Evolutionary conservation across 352 stramenopile species (phyloP).

Genomic region (Thalassiosira hispida): DNA sequence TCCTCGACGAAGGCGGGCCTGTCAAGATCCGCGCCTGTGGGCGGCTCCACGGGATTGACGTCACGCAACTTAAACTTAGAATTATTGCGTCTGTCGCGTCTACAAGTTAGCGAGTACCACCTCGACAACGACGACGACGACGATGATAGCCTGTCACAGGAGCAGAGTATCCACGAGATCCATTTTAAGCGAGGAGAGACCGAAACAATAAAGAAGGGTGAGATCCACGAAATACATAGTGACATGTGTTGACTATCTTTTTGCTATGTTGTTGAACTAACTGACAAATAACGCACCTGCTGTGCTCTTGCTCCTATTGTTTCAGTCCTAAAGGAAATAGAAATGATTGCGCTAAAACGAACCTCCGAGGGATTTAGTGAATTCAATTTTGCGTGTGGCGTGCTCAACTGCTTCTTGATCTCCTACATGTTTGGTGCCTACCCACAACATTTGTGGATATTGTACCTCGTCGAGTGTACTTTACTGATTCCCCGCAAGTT

Average conservation of each 20-base stretch:
- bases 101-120: constrained; percentile 1
- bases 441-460: constrained; percentile 62
- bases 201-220: not conserved
- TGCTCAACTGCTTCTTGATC: constrained; percentile 67
- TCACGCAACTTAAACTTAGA: no score
- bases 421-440: constrained; percentile 48
- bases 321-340: constrained; percentile 31
- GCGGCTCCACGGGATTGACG: no score
- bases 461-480: constrained; percentile 53
- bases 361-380: constrained; percentile 51
- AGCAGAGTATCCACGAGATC: not conserved
- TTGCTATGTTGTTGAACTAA: no score
- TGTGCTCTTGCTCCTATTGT: no score
- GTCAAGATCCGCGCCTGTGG: no score
- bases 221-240: no score
- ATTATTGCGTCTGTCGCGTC: no score
- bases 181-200: constrained; percentile 19
- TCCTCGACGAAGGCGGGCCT: no score
- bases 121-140: not conserved
- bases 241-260: no score
- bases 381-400: constrained; percentile 61
- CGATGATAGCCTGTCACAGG: not conserved
- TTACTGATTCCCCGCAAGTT: constrained; percentile 57
- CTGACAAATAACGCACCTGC: no score
- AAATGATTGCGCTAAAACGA: constrained; percentile 34